These are phyloP conservation scores for Plectranthus barbatus DNA, from an alignment of 257 asterid species.

Conservation along the genomic window DNA sequence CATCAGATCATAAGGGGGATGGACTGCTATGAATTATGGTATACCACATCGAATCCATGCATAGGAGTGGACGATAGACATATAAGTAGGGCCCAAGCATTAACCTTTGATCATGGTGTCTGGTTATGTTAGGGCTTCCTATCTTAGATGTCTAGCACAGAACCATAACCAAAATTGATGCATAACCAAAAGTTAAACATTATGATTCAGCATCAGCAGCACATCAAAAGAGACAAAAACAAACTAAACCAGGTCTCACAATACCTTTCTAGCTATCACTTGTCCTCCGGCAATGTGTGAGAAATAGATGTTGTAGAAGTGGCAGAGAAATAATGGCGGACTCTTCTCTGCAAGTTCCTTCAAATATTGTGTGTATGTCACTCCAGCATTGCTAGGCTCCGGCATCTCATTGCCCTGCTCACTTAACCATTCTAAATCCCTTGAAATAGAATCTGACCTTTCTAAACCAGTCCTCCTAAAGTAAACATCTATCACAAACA, in stretches of 20 bases:
- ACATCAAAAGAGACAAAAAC: neutral
- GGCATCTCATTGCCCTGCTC: constrained; percentile 62
- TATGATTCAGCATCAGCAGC: neutral
- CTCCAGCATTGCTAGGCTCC: constrained; percentile 66
- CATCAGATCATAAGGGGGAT: too few relatives aligned
- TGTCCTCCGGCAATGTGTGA: constrained; percentile 91
- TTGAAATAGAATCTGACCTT: constrained; percentile 46
- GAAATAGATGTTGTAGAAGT: constrained; percentile 86
- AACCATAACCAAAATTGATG: neutral
- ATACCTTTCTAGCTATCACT: constrained; percentile 74
- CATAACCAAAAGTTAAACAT: neutral
- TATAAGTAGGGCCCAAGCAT: too few relatives aligned
- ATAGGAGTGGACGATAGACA: too few relatives aligned
- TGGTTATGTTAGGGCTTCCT: too few relatives aligned
- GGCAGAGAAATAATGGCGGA: constrained; percentile 70
- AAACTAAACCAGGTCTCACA: constrained; percentile 1
- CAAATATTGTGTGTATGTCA: constrained; percentile 53
- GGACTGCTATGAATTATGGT: too few relatives aligned
- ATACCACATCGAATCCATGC: too few relatives aligned
- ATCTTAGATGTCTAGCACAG: too few relatives aligned
- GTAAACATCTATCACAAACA: constrained; percentile 58
- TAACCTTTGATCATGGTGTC: too few relatives aligned
- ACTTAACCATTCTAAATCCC: constrained; percentile 64
- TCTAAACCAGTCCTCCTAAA: constrained; percentile 89
- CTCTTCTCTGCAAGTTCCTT: constrained; percentile 66